Evolutionary conservation across 257 asterid genomes (phyloP), one percentile per base, ranked within the genome.

Genomic region (Dorcoceras hygrometricum): DNA sequence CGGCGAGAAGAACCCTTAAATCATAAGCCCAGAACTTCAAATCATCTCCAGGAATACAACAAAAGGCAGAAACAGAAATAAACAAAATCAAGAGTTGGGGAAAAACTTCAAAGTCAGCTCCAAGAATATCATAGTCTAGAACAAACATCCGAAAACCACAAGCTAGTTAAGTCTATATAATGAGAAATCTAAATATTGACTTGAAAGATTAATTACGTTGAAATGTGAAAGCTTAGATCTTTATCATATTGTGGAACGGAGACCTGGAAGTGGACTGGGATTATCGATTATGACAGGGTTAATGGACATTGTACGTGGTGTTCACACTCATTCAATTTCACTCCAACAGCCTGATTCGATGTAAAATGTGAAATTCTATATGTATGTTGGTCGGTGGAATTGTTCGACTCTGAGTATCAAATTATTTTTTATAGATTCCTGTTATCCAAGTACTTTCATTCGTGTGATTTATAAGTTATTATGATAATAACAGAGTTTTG

Each of bases 251-350:
- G 50, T 39, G 50, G 53, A 59, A 51, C 0, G 76, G 48, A 64
- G 81, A 73, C 84, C 31, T 65, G 63, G 62, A 74, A 68, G 67
- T 56, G 63, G 69, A 75, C 73, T 67, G 70, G 67, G 72, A 70
- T 70, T 62, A 25, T 58, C 69, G 58, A 58, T 19, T 23, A n/a
- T 62, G 16, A 32, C 57, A n/a, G 9, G 20, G 11, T 64, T 53
- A 43, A 3, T 43, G 53, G 53, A 14, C 19, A 3, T 16, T 14
- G 8, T 11, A 36, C 16, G 48, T 36, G 19, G 18, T 14, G 19
- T 14, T 14, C 7, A 16, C 19, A 43, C 50, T 29, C n/a, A 4
- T 29, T 29, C 6, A 3, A 29, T 5, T n/a, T n/a, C n/a, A n/a
- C n/a, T n/a, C n/a, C n/a, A n/a, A n/a, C n/a, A n/a, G n/a, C n/a